Evolutionary conservation across 2,329 filamentous ascomycete genomes (phyloP), one percentile per base, ranked within the genome.

Genomic region (Fusarium torulosum): DNA sequence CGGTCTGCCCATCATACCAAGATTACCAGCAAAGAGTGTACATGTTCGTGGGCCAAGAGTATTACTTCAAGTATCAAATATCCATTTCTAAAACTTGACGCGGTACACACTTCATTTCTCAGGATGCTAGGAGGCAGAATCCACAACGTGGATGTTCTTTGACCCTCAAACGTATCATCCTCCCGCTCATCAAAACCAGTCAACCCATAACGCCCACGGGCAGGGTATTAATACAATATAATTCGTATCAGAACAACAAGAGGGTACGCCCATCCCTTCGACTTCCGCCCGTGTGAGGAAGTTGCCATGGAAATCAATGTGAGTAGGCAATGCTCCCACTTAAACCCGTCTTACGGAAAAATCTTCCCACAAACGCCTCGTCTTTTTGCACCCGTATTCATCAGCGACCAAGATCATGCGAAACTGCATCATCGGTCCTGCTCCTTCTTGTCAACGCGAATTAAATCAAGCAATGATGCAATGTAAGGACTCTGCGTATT

Each of bases 401-500:
- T 19, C 17, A 37, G 20, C 33, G 13, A 9, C 23, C 21, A 17
- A 21, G n/a, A 35, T 49, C 40, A 45, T 51, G 46, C 52, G 45
- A 49, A 53, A 45, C 35, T 35, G 27, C 19, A 54, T 56, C 62
- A 74, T 46, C 62, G 66, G 21, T 69, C 71, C 38, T 74, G 69
- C 33, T 72, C 70, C 10, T 77, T 75, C 31, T 57, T 62, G 29
- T 77, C 72, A 31, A 72, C 63, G 25, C 73, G 74, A 52, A 81
- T 78, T 31, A 81, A 69, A 50, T 81, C 78, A 50, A 81, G 70
- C 7, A 81, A 70, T 29, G 79, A 81, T 43, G 79, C 75, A 53
- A 81, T 78, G 51, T 81, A 80, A 10, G 78, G 78, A 56, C 78
- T 77, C 79, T 81, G 66, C 45, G 38, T 57, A 59, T 44, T 42